A percentile compares a stretch with the other conserved stretches of the same genome.
phyloP scores from a whole-genome alignment of 768 basidiomycete genomes.

The Leccinum imitatum region DNA sequence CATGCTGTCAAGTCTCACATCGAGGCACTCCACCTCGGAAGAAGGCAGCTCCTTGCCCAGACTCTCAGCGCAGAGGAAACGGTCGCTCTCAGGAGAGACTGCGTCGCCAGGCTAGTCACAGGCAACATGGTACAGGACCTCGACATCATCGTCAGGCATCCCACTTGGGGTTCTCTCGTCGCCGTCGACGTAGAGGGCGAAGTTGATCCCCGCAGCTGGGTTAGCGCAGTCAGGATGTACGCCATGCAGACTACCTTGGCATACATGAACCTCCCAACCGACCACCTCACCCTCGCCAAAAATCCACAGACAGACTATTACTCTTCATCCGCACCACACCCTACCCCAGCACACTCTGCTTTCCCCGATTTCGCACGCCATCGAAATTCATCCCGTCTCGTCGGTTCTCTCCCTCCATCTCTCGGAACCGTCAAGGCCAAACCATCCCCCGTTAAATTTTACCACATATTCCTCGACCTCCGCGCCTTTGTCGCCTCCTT shows the following conservation, averaged over 20 bases:
- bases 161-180: constrained; percentile 85
- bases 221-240: constrained; percentile 89
- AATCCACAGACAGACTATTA: constrained; percentile 43
- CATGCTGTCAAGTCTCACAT: constrained; percentile 84
- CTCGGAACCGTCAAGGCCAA: constrained; percentile 20
- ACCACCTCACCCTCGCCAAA: constrained; percentile 35
- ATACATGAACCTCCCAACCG: constrained; percentile 58
- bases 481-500: constrained; percentile 90
- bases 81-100: constrained; percentile 74
- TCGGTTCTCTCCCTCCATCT: constrained; percentile 35
- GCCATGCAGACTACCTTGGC: constrained; percentile 84
- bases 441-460: constrained; percentile 66
- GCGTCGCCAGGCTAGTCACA: constrained; percentile 81
- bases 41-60: constrained; percentile 85
- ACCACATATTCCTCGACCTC: constrained; percentile 87
- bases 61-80: constrained; percentile 89
- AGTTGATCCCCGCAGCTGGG: constrained; percentile 78
- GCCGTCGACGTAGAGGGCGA: constrained; percentile 89
- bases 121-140: constrained; percentile 91
- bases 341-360: constrained; percentile 66
- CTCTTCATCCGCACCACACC: constrained; percentile 43
- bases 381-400: constrained; percentile 34
- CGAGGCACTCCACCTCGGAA: constrained; percentile 87
- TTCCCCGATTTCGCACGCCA: constrained; percentile 54
- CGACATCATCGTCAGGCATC: constrained; percentile 96